Evolutionary conservation across 805 yeast genomes (phyloP), one percentile per base, ranked within the genome.

Genomic region (Scheffersomyces amazonensis): DNA sequence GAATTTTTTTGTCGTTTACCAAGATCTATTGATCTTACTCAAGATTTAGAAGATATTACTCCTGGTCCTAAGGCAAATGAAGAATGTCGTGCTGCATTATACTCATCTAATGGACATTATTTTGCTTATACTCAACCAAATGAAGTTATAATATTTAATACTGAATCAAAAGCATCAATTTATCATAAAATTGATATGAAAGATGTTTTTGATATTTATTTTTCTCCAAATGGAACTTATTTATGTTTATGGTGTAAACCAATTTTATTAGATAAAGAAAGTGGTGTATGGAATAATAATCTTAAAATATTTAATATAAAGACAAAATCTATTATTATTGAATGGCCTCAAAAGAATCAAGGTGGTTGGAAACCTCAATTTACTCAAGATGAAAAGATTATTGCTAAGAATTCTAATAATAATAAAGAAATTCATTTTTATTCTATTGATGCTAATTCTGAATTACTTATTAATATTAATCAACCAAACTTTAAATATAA

Each of bases 321-420:
- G 31, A 64, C 67, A 18, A 73, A 73, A 30, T 66, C 66, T 38
- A 64, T 77, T 36, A 65, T 79, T 36, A 76, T 74, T 42, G 75
- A 80, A 46, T 89, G 84, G 73, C 70, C 83, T 36, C 84, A 87
- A 48, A 87, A 84, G 62, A 80, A 80, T 36, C 97, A 91, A 67
- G 78, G 80, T 45, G 91, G 91, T 18, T 91, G 98, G 97, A 76
- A 78, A 57, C 85, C 95, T n/a, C 96, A 88, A 64, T 89, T 83
- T 60, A 85, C 95, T 7, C 73, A 75, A 43, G 93, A 89, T 60
- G 96, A 89, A 69, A 70, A 75, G 47, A 69, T 76, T 47, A 71
- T 84, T 61, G 84, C 87, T 33, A 76, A 81, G 56, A 27, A 10
- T 10, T 68, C 67, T 43, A 60, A 65, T 38, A 77, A 74, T 54